These are phyloP conservation scores for Marchantia paleacea DNA, from an alignment of 225 moss, liverwort and hornwort species.

Conservation along the genomic window DNA sequence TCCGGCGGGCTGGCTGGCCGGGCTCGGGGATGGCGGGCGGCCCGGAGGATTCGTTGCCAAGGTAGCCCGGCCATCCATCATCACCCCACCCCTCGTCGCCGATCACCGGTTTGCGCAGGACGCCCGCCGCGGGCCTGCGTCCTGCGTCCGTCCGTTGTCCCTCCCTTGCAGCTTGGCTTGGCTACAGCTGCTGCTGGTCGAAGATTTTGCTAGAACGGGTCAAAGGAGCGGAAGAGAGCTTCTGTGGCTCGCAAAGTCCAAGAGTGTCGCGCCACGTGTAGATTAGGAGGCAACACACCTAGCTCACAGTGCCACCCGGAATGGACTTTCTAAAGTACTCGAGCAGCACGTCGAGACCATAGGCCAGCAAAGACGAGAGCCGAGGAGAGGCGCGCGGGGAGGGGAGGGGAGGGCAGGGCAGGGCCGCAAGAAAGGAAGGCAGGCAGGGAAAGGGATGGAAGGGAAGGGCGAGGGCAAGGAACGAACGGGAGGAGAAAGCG, in stretches of 20 bases:
- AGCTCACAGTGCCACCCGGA: neutral
- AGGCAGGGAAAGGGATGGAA: neutral
- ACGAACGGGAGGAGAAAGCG: neutral
- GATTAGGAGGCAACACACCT: neutral
- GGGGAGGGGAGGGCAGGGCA: neutral
- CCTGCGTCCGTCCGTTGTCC: neutral
- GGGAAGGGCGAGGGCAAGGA: neutral
- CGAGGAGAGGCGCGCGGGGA: neutral
- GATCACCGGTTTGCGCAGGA: too few relatives aligned
- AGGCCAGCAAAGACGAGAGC: neutral
- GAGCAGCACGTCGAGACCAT: neutral
- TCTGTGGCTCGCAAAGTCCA: neutral
- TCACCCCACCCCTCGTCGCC: too few relatives aligned
- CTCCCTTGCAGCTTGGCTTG: neutral
- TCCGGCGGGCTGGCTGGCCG: too few relatives aligned
- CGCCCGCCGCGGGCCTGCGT: too few relatives aligned
- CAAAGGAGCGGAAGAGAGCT: conserved; percentile 15
- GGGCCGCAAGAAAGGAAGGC: too few relatives aligned
- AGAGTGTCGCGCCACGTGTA: neutral
- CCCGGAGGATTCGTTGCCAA: neutral
- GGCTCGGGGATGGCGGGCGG: neutral
- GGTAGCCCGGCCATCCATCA: too few relatives aligned
- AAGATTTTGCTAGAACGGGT: neutral
- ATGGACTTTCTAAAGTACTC: neutral
- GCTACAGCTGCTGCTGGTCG: neutral